Conservation (phyloP, 192 early-diverging fungal genomes). For the Coemansia biformis region DNA sequence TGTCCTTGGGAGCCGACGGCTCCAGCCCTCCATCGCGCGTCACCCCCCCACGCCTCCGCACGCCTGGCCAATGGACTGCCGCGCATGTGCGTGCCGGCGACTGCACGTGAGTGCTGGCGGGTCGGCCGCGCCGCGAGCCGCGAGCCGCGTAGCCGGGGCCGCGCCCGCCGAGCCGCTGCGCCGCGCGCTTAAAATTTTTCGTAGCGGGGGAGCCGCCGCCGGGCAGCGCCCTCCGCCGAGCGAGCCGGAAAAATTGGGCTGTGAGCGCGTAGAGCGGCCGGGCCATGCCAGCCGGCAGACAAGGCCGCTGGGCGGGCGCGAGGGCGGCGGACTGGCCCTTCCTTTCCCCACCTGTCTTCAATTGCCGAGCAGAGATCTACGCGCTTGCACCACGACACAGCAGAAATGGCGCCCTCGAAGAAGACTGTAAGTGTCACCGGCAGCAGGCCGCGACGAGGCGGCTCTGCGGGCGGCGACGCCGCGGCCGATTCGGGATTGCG, state of each 20-base stretch:
- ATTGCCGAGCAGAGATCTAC: conserved; percentile 30
- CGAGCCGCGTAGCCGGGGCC: neutral
- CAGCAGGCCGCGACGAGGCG: no score
- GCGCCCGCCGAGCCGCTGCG: neutral
- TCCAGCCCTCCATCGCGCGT: conserved; percentile 5
- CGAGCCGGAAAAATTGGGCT: no score
- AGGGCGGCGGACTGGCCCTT: conserved; percentile 5
- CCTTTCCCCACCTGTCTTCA: conserved; percentile 42
- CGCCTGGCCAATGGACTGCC: conserved; percentile 12
- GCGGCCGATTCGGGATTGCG: no score
- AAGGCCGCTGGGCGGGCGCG: no score
- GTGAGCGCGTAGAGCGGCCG: no score
- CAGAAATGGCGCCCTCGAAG: conserved; percentile 53
- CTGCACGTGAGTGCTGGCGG: conserved; percentile 18
- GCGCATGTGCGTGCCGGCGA: conserved; percentile 5
- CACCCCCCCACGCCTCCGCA: neutral
- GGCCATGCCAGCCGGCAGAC: no score
- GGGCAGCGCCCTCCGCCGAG: no score
- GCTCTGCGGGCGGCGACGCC: no score
- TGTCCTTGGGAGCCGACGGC: neutral
- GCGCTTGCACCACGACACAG: conserved; percentile 24
- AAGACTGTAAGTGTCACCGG: conserved; percentile 44
- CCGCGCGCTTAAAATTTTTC: conserved; percentile 10
- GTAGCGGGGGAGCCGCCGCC: no score
- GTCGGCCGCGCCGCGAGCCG: neutral